Conservation (phyloP, 148 eudicot species). For the Rhododendron griersonianum region DNA sequence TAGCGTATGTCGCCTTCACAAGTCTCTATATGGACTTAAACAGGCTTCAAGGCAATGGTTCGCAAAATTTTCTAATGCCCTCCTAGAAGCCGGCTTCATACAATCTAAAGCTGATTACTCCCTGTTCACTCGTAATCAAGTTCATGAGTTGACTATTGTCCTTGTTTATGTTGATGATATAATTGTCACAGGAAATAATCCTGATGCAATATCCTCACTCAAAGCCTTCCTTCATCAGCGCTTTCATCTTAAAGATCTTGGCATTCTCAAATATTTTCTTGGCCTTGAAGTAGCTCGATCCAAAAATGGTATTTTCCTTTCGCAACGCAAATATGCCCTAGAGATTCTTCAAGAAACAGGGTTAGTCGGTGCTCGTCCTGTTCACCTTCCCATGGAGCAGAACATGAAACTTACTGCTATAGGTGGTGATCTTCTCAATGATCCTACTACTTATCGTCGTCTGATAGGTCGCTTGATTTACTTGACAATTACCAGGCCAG, state of each 20-base stretch:
- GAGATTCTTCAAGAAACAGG: neutral
- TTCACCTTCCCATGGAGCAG: neutral
- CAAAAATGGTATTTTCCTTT: neutral
- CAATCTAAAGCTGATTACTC: neutral
- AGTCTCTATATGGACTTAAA: neutral
- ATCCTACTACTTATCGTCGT: neutral
- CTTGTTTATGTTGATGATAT: neutral
- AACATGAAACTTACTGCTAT: neutral
- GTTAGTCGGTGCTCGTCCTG: neutral
- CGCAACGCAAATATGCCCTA: neutral
- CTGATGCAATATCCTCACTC: neutral
- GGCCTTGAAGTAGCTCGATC: neutral
- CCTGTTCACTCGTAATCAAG: neutral
- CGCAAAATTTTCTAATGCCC: neutral
- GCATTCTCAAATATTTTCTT: neutral
- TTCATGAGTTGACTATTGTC: neutral
- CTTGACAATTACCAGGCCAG: neutral
- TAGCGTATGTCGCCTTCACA: neutral
- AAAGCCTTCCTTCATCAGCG: neutral
- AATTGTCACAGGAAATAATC: neutral
- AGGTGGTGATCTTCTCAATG: neutral
- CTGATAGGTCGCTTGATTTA: neutral
- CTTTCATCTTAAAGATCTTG: neutral
- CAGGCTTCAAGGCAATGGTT: neutral
- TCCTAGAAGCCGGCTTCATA: neutral